Conservation (phyloP, 1,284 basidiomycete species). For the Ceratobasidium sp. region DNA sequence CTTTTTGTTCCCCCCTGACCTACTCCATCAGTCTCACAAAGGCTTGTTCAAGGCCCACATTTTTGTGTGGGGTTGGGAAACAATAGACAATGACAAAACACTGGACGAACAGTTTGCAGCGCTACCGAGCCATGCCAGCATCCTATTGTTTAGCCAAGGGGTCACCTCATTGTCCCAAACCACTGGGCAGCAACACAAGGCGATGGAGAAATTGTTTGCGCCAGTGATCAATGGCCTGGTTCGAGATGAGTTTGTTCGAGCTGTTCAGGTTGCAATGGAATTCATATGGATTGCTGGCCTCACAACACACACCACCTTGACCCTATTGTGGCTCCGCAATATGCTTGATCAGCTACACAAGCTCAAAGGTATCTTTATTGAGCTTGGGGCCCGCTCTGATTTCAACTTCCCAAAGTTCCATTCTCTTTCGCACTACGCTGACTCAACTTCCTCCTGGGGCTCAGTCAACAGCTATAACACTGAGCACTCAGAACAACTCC, state of each 20-base stretch:
- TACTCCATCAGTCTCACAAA: slow-evolving; percentile 56
- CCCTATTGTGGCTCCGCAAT: slow-evolving; percentile 44
- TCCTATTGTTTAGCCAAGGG: slow-evolving; percentile 26
- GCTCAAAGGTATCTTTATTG: slow-evolving; percentile 48
- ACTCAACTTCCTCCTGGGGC: slow-evolving; percentile 19
- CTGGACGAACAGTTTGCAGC: neutral
- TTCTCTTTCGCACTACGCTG: slow-evolving; percentile 36
- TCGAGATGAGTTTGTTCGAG: neutral
- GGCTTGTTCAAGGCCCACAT: slow-evolving; percentile 54
- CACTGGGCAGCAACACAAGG: slow-evolving; percentile 17
- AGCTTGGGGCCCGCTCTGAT: slow-evolving; percentile 42
- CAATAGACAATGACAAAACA: slow-evolving; percentile 9
- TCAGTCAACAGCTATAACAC: slow-evolving; percentile 36
- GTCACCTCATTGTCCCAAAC: slow-evolving; percentile 33
- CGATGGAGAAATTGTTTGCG: slow-evolving; percentile 11
- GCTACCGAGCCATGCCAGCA: slow-evolving; percentile 12
- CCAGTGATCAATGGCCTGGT: neutral
- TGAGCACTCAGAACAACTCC: slow-evolving; percentile 41
- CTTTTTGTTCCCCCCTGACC: slow-evolving; percentile 52
- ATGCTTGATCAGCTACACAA: slow-evolving; percentile 48
- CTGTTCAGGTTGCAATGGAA: slow-evolving; percentile 33
- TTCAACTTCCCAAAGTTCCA: slow-evolving; percentile 41
- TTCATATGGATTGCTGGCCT: slow-evolving; percentile 48
- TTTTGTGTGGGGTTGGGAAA: slow-evolving; percentile 46
- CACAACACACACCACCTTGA: slow-evolving; percentile 44